Evolutionary conservation across 352 stramenopile species (phyloP), one percentile per base, ranked within the genome.

Genomic region (Phytophthora sojae): DNA sequence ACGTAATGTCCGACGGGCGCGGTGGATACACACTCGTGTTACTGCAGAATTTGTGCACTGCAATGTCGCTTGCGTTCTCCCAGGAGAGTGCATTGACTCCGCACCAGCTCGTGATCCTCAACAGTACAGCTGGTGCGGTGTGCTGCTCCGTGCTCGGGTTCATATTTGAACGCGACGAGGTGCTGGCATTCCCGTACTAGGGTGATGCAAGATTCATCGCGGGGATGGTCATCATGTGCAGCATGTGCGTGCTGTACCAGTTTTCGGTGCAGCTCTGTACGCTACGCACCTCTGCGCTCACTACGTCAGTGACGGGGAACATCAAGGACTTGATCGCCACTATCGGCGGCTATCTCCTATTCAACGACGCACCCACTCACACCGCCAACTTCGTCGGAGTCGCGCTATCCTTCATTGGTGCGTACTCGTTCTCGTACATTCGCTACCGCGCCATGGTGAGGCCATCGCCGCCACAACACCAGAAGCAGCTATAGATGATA

Each of bases 361-460:
- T 93, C 57, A 51, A 71, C 0, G 86, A 93, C 61, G 86, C 81
- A 21, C 76, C 76, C 2, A 66, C 86, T 14, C 75, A 70, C 32
- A 42, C 53, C 15, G 69, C 57, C 37, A 91, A 93, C 68, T 58
- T 91, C 44, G 50, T 78, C 14, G 86, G 86, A 17, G 82, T 93
- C 35, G 69, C 50, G 47, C 53, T 93, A n/a, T 93, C 86, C 37
- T 85, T 93, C 50, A 21, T 93, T 17, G 86, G 86, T 9, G 79
- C 86, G 19, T 93, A 93, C 67, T 80, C 75, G 57, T 92, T 93
- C 65, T 93, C 86, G 49, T 93, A 91, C 59, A 72, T 89, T 61
- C 86, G 89, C 67, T 92, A 86, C 64, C 66, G 79, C 19, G 78
- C 81, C 9, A 67, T 91, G 29, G 53, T 67, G 26, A 30, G 29